Conservation (phyloP, 1,284 basidiomycete species). For the Apiotrichum brassicae region DNA sequence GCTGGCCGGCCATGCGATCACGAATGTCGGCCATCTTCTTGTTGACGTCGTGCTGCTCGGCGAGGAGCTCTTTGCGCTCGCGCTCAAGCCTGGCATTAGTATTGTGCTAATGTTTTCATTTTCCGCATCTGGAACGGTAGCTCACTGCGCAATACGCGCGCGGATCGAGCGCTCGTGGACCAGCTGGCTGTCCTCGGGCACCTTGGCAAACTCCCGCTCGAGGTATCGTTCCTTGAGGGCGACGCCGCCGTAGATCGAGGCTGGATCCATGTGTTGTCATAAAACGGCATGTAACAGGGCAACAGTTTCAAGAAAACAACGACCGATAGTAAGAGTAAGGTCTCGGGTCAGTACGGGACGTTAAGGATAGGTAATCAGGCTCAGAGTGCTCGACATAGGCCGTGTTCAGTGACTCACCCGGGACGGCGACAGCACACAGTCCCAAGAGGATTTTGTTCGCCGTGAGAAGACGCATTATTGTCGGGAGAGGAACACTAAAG, state of each 20-base stretch:
- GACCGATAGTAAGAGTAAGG: no score
- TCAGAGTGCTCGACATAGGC: no score
- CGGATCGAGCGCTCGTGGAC: constrained; percentile 24
- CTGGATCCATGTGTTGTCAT: constrained; percentile 14
- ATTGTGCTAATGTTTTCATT: background rate
- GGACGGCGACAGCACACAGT: constrained; percentile 28
- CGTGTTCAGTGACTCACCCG: no score
- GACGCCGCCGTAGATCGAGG: constrained; percentile 31
- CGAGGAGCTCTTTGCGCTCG: constrained; percentile 29
- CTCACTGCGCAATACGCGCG: constrained; percentile 31
- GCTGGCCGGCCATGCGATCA: background rate
- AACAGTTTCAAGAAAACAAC: background rate
- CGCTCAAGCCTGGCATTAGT: constrained; percentile 24
- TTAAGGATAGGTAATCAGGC: no score
- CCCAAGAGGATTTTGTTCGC: constrained; percentile 35
- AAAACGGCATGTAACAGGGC: no score
- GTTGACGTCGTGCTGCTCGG: constrained; percentile 25
- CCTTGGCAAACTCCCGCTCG: constrained; percentile 19
- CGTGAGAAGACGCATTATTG: constrained; percentile 24
- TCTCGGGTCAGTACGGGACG: no score
- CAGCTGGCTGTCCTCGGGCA: constrained; percentile 8
- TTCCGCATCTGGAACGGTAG: no score
- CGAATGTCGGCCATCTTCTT: constrained; percentile 23
- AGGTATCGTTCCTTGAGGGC: constrained; percentile 31
- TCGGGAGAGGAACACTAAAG: background rate